Percentiles rank a stretch among this genome's conserved stretches.
phyloP scores from a whole-genome alignment of 805 yeast genomes.

The Debaryomyces hansenii region DNA sequence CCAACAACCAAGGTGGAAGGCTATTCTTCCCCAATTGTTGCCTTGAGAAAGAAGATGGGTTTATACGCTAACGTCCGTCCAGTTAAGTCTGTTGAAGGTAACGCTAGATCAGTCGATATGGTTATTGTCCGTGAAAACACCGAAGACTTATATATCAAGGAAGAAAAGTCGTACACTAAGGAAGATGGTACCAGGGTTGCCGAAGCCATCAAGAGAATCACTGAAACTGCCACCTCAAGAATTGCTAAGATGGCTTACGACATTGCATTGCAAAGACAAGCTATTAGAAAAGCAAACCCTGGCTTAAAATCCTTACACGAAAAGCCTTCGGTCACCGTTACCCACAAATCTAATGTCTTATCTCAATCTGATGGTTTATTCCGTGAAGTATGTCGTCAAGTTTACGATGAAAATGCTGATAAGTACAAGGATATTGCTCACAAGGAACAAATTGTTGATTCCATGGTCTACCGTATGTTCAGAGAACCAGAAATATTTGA shows the following conservation, averaged over 20 bases:
- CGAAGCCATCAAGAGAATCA: constrained; percentile 95
- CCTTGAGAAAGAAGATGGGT: constrained; percentile 93
- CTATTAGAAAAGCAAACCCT: constrained; percentile 60
- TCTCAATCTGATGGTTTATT: constrained; percentile 92
- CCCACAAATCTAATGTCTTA: constrained; percentile 95
- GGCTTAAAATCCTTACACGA: constrained; percentile 29
- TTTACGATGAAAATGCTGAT: constrained; percentile 57
- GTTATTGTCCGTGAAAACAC: constrained; percentile 98
- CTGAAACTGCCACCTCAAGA: constrained; percentile 80
- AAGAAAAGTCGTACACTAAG: constrained; percentile 73
- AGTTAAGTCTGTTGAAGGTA: constrained; percentile 86
- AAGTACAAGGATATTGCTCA: constrained; percentile 61
- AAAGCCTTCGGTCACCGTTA: constrained; percentile 77
- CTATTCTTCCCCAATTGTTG: constrained; percentile 97
- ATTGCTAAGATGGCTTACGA: constrained; percentile 91
- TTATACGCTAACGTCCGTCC: constrained; percentile 97
- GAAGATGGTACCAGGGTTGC: constrained; percentile 88
- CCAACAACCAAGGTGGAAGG: constrained; percentile 94
- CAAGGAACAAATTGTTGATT: constrained; percentile 97
- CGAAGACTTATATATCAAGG: constrained; percentile 95
- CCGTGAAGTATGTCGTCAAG: constrained; percentile 77
- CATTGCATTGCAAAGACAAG: constrained; percentile 88
- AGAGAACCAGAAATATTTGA: constrained; percentile 97
- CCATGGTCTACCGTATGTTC: constrained; percentile 98
- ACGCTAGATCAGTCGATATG: constrained; percentile 91